Evolutionary conservation across 441 rosid genomes (phyloP).

Genomic region (Macaranga tanarius): DNA sequence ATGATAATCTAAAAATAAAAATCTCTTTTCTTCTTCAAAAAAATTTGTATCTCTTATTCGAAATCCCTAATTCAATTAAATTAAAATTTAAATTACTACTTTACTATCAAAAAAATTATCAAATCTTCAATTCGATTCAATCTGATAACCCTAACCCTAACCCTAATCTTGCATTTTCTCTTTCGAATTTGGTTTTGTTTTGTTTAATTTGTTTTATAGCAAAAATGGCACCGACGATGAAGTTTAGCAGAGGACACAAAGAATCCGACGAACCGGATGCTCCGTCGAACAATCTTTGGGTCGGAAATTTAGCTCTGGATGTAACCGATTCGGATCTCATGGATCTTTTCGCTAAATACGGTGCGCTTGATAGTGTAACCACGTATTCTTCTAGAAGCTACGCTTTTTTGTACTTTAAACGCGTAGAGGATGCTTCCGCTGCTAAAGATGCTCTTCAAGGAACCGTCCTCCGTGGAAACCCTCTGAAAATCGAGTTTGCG

Average conservation of each 20-base stretch:
- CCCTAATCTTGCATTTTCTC: no score
- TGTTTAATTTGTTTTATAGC: no score
- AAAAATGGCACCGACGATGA: constrained; percentile 41
- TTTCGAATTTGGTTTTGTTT: no score
- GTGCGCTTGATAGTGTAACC: constrained; percentile 61
- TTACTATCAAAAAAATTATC: no score
- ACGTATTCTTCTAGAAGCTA: constrained; percentile 62
- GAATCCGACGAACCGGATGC: constrained; percentile 35
- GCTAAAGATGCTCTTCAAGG: constrained; percentile 79
- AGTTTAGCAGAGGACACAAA: constrained; percentile 31
- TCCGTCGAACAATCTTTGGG: constrained; percentile 81
- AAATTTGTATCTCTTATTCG: no score
- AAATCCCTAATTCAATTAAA: no score
- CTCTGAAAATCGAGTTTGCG: constrained; percentile 77
- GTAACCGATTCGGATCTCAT: constrained; percentile 59
- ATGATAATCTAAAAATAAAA: no score
- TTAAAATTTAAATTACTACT: no score
- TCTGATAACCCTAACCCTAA: no score
- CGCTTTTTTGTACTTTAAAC: constrained; percentile 73
- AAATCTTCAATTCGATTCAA: no score
- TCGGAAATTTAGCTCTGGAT: constrained; percentile 56
- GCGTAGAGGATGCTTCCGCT: constrained; percentile 63
- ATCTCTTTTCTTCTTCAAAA: no score
- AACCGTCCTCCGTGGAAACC: constrained; percentile 47
- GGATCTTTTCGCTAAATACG: constrained; percentile 53